These are phyloP conservation scores for Petrea volubilis DNA, from an alignment of 257 asterid genomes.

Conservation along the genomic window DNA sequence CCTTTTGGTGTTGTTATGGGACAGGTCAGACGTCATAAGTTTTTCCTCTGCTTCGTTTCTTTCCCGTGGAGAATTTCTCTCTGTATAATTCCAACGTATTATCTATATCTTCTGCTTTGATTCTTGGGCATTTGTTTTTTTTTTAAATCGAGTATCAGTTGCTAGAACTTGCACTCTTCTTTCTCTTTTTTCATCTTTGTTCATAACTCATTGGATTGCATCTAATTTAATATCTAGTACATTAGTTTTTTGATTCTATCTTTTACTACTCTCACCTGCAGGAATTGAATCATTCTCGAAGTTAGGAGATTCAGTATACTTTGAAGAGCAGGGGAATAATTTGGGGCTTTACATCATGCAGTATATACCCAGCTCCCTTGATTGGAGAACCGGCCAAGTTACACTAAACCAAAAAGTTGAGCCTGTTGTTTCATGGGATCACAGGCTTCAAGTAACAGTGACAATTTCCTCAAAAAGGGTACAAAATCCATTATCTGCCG, in stretches of 20 bases:
- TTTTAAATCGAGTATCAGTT: neutral
- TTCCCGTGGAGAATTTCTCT: neutral
- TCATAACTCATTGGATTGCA: neutral
- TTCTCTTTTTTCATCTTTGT: neutral
- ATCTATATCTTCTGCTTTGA: no score
- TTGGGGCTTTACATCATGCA: slow-evolving; percentile 70
- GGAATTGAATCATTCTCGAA: slow-evolving; percentile 95
- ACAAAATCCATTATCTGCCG: slow-evolving; percentile 13
- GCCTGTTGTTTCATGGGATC: slow-evolving; percentile 73
- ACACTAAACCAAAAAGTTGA: slow-evolving; percentile 51
- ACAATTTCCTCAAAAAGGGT: slow-evolving; percentile 49
- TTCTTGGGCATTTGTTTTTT: neutral
- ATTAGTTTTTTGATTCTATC: neutral
- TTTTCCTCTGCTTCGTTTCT: neutral
- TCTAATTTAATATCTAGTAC: neutral
- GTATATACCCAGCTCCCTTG: slow-evolving; percentile 69
- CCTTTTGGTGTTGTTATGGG: slow-evolving; percentile 98
- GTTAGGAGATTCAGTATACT: slow-evolving; percentile 93
- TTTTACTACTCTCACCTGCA: slow-evolving; percentile 23
- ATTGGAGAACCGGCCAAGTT: slow-evolving; percentile 71
- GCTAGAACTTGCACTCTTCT: neutral
- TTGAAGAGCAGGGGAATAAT: slow-evolving; percentile 64
- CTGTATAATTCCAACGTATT: neutral
- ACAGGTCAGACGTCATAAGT: slow-evolving; percentile 55
- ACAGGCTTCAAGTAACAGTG: slow-evolving; percentile 51